Base-by-base conservation (phyloP, 1,284 basidiomycete genomes). In the Ceratorhiza oryzae-sativae region DNA sequence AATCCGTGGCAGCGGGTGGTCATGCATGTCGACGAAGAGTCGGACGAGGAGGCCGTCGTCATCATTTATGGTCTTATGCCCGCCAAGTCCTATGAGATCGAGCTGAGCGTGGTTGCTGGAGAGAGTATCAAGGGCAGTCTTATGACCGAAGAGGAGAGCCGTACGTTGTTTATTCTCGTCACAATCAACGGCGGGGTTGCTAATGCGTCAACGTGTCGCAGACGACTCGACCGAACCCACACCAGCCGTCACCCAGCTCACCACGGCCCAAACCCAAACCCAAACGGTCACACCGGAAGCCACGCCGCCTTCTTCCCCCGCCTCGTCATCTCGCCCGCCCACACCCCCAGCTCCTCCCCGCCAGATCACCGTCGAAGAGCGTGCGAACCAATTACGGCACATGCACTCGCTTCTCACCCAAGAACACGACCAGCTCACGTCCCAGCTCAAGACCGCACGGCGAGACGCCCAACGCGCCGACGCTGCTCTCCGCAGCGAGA, bases 61-160 rank as follows among this genome's bases (percentile, higher is more conserved):
- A 90, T 93, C 75, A 85, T 93, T 34, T 92, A 91, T 73, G 90
- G 90, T 2, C 84, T 94, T 46, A 86, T 91, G 83, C 92, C 92
- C 10, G 89, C 90, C 2, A 83, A 89, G 68, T 89, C 90, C 77
- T 93, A 94, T 75, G 90, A 92, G 76, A 87, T 94, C 72, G 90
- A 92, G 76, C 81, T 94, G 3, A 88, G 85, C 0, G 82, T 93
- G 25, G 86, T 86, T 74, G 82, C 82, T 42, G 83, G 82, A 48
- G 75, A 77, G 13, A 80, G 82, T 49, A 82, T 87, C 42, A 81
- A 86, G 53, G 83, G 82, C 63, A 88, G 89, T 76, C 86, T 92
- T 71, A 86, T 85, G 0, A 92, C 89, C 36, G 75, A 76, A 61
- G 51, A 46, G 36, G 51, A 59, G 27, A 36, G 42, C 36, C 42